Base-by-base conservation (phyloP, 2,329 filamentous ascomycete species). In the Podosphaera aphanis region DNA sequence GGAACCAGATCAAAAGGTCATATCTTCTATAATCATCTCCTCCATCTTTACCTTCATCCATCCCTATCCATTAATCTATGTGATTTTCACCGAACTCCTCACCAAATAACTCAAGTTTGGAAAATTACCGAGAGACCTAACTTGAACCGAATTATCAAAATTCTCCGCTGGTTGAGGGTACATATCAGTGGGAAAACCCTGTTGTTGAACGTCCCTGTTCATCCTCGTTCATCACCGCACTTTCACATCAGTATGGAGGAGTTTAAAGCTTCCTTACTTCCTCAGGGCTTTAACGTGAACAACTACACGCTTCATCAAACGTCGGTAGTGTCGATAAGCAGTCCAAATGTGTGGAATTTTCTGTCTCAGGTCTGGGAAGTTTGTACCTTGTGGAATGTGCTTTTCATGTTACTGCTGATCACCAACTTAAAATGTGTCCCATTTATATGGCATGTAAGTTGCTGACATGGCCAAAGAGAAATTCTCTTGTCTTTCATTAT, bases 391-490 rank as follows among this genome's bases (percentile, higher is more conserved):
- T 60, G 57, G 57, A 59, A 57, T 20, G 57, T 58, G 33, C 42
- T 53, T 8, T 50, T 52, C 7, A 23, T 65, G 3, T 25, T 64
- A 3, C 58, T 69, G 44, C 60, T 66, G 5, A 46, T 72, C 15
- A 51, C 64, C 16, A 77, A 77, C 51, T 50, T 74, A 50, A 77
- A 77, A 60, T 71, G 66, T 46, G 52, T 74, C 1, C 73, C 73
- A 0, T 65, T 70, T 27, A 63, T 71, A 15, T 77, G 73, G 73
- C 72, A 75, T 63, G 68, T 73, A 63, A 41, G 67, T 64, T 13
- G 11, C 29, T 33, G 29, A 33, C 2, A 33, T 11, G 13, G 29
- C 4, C 29, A 13, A 13, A 13, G 29, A 33, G 13, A 33, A 33
- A 33, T 7, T 7, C 15, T 7, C 5, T n/a, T 33, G 11, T n/a